Conservation (phyloP, 208 protist genomes). For the Phytomonas serpens region DNA sequence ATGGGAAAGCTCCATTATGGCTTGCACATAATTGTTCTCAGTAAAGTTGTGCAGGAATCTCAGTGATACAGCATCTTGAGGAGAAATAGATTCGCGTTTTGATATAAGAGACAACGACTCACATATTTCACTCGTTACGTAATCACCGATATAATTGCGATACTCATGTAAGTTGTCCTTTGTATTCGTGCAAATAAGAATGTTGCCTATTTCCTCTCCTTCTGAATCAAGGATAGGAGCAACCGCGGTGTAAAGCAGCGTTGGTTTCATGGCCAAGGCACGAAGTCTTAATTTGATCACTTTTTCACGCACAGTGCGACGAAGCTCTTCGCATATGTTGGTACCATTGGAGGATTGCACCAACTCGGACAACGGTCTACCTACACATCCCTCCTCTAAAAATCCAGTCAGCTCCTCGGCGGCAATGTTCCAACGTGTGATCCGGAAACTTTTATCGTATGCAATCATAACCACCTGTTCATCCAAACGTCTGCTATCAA, state of each 20-base stretch:
- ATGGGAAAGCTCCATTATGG: conserved; percentile 53
- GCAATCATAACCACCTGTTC: conserved; percentile 86
- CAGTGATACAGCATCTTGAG: conserved; percentile 26
- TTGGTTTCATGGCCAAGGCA: conserved; percentile 62
- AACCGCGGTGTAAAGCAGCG: conserved; percentile 68
- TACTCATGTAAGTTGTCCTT: conserved; percentile 76
- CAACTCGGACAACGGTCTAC: conserved; percentile 77
- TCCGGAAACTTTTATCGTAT: conserved; percentile 65
- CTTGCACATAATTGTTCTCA: conserved; percentile 32
- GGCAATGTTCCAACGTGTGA: conserved; percentile 82
- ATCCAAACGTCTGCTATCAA: conserved; percentile 77
- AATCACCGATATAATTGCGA: conserved; percentile 76
- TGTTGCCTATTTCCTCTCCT: conserved; percentile 50
- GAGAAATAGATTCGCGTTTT: conserved; percentile 27
- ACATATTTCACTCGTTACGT: conserved; percentile 47
- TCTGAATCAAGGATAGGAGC: conserved; percentile 49
- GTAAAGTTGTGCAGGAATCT: conserved; percentile 44
- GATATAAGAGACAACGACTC: conserved; percentile 33
- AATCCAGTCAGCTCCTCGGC: conserved; percentile 85
- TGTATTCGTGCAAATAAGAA: conserved; percentile 82
- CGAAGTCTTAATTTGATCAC: conserved; percentile 74
- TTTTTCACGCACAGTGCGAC: conserved; percentile 24
- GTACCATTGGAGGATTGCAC: conserved; percentile 50
- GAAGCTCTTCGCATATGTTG: conserved; percentile 37
- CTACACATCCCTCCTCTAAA: conserved; percentile 66